These are phyloP conservation scores for Cucurbita maxima DNA, from an alignment of 306 rosid species.

Conservation along the genomic window DNA sequence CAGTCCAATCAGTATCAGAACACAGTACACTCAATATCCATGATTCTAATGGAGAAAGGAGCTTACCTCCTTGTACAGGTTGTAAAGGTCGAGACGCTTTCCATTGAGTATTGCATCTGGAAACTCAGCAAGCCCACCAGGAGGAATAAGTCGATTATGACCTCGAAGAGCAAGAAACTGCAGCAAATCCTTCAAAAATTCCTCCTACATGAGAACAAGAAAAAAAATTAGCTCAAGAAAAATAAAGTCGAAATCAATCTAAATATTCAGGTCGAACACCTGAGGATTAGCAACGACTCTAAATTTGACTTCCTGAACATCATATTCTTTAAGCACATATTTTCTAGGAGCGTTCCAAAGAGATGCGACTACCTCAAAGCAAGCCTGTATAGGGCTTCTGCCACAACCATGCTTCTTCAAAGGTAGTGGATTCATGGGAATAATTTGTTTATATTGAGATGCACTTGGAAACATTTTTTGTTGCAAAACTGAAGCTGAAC, in stretches of 20 bases:
- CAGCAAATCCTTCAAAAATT: conserved; percentile 90
- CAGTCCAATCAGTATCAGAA: not conserved
- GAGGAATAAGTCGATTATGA: conserved; percentile 80
- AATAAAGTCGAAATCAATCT: not conserved
- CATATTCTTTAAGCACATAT: not conserved
- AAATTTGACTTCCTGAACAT: not conserved
- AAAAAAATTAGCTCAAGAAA: not conserved
- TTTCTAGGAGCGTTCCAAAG: not conserved
- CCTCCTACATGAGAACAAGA: conserved; percentile 40
- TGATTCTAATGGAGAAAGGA: not conserved
- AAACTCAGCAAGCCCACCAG: conserved; percentile 77
- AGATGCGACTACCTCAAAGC: conserved; percentile 64
- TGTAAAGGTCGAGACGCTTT: conserved; percentile 92
- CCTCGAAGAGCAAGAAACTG: conserved; percentile 88
- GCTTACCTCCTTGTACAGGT: conserved; percentile 87
- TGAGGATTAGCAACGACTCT: not conserved
- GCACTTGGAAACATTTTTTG: conserved; percentile 68
- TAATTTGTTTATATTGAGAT: conserved; percentile 81
- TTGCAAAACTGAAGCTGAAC: conserved; percentile 61
- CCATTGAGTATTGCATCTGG: conserved; percentile 99
- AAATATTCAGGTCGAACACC: not conserved
- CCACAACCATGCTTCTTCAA: conserved; percentile 93
- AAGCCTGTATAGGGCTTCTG: conserved; percentile 61
- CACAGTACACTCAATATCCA: not conserved
- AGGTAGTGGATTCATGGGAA: conserved; percentile 86